A percentile compares a stretch with the other conserved stretches of the same genome.
These are phyloP conservation scores for Cajanus cajan DNA, from an alignment of 306 rosid species.

Conservation along the genomic window DNA sequence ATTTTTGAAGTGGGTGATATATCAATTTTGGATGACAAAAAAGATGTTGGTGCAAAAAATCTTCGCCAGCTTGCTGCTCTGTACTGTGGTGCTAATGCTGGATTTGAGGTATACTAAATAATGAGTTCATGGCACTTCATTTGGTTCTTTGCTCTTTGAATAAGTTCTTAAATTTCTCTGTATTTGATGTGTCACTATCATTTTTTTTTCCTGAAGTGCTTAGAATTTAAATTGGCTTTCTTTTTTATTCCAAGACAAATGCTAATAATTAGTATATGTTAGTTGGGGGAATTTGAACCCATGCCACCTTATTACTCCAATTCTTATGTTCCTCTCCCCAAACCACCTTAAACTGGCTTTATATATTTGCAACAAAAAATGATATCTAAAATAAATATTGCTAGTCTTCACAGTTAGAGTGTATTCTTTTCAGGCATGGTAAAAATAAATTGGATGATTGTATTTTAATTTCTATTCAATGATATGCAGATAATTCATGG, in stretches of 20 bases:
- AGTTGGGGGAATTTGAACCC: too few species aligned
- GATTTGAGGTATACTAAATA: slow-evolving; percentile 72
- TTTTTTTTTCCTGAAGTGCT: not conserved
- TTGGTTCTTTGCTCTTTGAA: slow-evolving; percentile 25
- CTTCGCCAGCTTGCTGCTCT: slow-evolving; percentile 75
- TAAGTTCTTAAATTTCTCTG: not conserved
- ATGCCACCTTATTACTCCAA: too few species aligned
- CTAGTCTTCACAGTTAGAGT: not conserved
- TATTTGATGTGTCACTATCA: not conserved
- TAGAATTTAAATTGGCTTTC: not conserved
- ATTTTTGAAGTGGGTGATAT: slow-evolving; percentile 95
- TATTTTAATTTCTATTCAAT: slow-evolving; percentile 11
- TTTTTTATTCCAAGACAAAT: too few species aligned
- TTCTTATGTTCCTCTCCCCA: too few species aligned
- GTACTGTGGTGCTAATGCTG: slow-evolving; percentile 81
- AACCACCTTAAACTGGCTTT: not conserved
- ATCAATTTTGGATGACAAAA: slow-evolving; percentile 59
- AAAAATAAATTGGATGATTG: not conserved
- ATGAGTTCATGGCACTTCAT: not conserved
- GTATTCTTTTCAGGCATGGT: not conserved
- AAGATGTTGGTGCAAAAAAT: slow-evolving; percentile 88
- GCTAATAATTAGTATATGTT: too few species aligned
- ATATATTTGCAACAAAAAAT: not conserved
- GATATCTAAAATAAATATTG: slow-evolving; percentile 6
- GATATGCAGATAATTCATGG: slow-evolving; percentile 84